phyloP scores from a whole-genome alignment of 2,329 filamentous ascomycete species.

The Calonectria ilicicola region DNA sequence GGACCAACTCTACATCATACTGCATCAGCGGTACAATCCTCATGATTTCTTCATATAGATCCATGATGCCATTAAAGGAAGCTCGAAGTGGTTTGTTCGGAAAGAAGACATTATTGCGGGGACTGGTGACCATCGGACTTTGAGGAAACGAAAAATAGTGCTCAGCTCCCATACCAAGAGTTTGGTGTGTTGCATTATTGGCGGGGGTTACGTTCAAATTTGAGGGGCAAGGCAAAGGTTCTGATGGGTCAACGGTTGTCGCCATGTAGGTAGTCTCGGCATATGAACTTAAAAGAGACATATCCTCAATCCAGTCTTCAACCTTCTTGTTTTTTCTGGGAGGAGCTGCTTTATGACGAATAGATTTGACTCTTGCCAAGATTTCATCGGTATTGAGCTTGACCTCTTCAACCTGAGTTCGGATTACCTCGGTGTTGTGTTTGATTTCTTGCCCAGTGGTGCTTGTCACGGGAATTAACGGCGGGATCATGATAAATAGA shows the following conservation, averaged over 20 bases:
- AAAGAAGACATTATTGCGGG: background rate
- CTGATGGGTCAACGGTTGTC: background rate
- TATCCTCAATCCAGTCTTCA: conserved; percentile 6
- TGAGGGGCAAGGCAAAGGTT: background rate
- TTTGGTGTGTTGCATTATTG: background rate
- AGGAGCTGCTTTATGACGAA: background rate
- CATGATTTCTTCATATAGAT: background rate
- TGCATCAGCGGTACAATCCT: background rate
- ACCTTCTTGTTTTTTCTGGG: background rate
- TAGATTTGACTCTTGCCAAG: background rate
- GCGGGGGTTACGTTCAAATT: background rate
- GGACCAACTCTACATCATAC: background rate
- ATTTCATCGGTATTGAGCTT: conserved; percentile 6
- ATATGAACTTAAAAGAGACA: conserved; percentile 3
- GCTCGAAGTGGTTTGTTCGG: background rate
- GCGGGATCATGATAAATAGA: background rate
- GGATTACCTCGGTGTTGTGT: background rate
- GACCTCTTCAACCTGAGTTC: background rate
- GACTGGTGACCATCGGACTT: background rate
- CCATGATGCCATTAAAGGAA: background rate
- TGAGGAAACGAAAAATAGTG: background rate
- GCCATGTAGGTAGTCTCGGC: conserved; percentile 1
- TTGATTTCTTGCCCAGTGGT: background rate
- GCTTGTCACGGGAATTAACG: background rate
- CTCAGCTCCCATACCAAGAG: background rate